Evolutionary conservation across 257 asterid species (phyloP).

Genomic region (Leptodermis oblonga): DNA sequence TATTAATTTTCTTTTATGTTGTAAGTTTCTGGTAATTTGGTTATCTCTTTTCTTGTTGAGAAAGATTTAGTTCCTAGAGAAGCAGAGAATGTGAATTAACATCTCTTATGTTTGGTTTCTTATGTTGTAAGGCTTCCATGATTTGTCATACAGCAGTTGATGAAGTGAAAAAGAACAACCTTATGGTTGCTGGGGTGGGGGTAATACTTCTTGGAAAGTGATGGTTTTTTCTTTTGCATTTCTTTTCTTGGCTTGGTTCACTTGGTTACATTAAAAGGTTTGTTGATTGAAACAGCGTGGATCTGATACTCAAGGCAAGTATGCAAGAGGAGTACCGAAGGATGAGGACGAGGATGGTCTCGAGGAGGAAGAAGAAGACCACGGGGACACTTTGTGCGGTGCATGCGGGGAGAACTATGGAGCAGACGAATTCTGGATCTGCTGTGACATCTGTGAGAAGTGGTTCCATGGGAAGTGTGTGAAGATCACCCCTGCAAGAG

Average conservation of each 20-base stretch:
- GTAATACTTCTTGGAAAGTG: neutral
- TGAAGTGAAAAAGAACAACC: neutral
- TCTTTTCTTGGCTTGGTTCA: neutral
- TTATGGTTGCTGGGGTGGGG: neutral
- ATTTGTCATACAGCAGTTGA: neutral
- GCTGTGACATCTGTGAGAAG: constrained; percentile 74
- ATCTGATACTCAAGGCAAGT: constrained; percentile 12
- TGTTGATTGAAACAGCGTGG: constrained; percentile 3
- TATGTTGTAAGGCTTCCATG: neutral
- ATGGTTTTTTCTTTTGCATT: neutral
- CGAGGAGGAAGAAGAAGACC: constrained; percentile 23
- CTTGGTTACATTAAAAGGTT: neutral
- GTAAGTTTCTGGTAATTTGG: neutral
- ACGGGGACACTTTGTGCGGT: constrained; percentile 24
- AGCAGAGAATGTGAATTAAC: neutral
- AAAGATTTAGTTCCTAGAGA: too few species aligned
- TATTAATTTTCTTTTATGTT: too few species aligned
- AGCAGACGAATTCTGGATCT: constrained; percentile 73
- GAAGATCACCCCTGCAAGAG: constrained; percentile 79
- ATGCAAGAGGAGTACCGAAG: neutral
- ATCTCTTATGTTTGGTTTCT: neutral
- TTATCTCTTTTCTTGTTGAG: neutral
- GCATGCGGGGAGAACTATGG: constrained; percentile 64
- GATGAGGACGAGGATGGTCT: constrained; percentile 16
- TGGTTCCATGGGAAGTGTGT: constrained; percentile 93